Conservation (phyloP, 495 filamentous ascomycete species). For the Halenospora varia region DNA sequence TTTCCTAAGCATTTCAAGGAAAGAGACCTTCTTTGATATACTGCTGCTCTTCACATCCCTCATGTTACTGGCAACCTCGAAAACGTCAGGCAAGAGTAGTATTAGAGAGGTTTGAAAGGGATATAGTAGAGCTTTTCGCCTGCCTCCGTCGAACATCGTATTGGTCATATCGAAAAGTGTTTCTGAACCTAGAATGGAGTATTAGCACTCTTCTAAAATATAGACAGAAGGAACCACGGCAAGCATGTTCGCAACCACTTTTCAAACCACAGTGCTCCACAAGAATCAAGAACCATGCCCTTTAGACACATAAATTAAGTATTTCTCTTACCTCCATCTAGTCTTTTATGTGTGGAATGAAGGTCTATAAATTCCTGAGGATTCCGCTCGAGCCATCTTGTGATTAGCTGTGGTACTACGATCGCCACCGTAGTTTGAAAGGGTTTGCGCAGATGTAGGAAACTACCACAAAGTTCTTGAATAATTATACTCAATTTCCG, state of each 20-base stretch:
- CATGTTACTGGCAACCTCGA: constrained; percentile 58
- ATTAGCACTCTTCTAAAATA: neutral
- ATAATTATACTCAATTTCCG: constrained; percentile 55
- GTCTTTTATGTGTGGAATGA: constrained; percentile 50
- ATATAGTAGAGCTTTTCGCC: constrained; percentile 49
- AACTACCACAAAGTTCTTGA: constrained; percentile 58
- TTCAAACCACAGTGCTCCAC: neutral
- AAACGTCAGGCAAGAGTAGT: constrained; percentile 59
- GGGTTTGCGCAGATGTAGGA: constrained; percentile 56
- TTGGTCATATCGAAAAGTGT: constrained; percentile 61
- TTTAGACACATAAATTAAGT: no score
- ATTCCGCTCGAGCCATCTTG: constrained; percentile 58
- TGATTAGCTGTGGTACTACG: constrained; percentile 52
- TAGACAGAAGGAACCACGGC: neutral
- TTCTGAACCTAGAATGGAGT: constrained; percentile 36
- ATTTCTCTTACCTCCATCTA: constrained; percentile 45
- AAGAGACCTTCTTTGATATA: constrained; percentile 58
- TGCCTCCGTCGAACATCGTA: constrained; percentile 48
- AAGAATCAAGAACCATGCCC: neutral
- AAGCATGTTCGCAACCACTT: no score
- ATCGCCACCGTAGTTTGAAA: constrained; percentile 59
- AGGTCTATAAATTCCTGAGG: constrained; percentile 57
- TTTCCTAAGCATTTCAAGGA: constrained; percentile 57
- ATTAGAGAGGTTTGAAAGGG: constrained; percentile 58
- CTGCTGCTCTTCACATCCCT: constrained; percentile 52